Conservation (phyloP, 2,329 filamentous ascomycete species). For the Trichophyton equinum region DNA sequence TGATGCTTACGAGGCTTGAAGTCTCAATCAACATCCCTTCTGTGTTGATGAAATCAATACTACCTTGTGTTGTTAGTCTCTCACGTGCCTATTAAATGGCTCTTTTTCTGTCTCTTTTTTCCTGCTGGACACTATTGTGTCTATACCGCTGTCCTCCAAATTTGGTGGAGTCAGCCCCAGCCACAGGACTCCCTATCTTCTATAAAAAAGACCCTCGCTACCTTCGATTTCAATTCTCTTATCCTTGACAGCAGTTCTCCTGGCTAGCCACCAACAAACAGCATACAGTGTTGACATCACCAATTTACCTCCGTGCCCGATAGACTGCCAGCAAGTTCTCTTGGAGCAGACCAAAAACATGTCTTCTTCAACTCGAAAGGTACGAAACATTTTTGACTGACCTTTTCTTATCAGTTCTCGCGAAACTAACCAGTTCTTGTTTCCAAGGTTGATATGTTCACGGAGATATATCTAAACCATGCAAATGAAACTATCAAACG, state of each 20-base stretch:
- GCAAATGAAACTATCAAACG: slow-evolving; percentile 14
- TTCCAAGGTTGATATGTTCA: slow-evolving; percentile 8
- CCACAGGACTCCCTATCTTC: not conserved
- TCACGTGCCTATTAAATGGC: not conserved
- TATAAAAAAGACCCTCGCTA: not conserved
- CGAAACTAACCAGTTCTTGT: not conserved
- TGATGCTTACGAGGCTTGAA: not conserved
- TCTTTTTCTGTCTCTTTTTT: not conserved
- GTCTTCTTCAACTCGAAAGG: not conserved
- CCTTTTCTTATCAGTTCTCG: not conserved
- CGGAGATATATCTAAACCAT: slow-evolving; percentile 16
- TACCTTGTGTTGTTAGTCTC: not conserved
- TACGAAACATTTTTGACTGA: not conserved
- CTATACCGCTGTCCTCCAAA: not conserved
- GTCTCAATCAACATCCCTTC: not conserved
- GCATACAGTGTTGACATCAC: not conserved
- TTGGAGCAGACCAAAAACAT: not conserved
- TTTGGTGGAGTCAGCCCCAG: not conserved
- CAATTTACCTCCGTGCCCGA: not conserved
- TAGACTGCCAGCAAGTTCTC: not conserved
- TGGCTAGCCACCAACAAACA: not conserved
- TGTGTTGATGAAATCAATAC: not conserved
- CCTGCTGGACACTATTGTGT: not conserved
- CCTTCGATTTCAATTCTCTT: not conserved
- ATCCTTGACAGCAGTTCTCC: not conserved